Conservation (phyloP, 2,329 filamentous ascomycete genomes). For the Cryphonectria japonica region DNA sequence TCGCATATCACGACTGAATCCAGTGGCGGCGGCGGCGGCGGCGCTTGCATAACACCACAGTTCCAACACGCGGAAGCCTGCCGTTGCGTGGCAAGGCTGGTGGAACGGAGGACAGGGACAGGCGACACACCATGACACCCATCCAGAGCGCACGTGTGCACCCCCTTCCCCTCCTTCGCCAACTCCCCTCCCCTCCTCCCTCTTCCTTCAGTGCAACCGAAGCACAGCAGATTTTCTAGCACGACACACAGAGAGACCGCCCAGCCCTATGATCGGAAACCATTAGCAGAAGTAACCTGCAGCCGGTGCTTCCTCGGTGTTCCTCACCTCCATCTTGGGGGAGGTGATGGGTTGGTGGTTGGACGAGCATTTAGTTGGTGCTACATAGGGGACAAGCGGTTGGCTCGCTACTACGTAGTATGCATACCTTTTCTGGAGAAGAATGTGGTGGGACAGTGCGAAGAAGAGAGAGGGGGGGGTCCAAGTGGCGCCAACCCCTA, state of each 20-base stretch:
- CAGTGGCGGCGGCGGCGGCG: neutral
- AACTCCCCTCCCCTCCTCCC: constrained; percentile 22
- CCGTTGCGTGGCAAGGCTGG: constrained; percentile 9
- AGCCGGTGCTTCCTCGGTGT: constrained; percentile 25
- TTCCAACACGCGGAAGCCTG: neutral
- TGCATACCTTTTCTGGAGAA: neutral
- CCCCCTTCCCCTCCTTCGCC: constrained; percentile 21
- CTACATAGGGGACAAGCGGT: neutral
- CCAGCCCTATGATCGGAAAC: constrained; percentile 20
- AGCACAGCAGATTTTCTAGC: constrained; percentile 4
- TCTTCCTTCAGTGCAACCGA: constrained; percentile 5
- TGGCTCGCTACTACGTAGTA: neutral
- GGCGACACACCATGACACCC: neutral
- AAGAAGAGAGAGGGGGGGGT: neutral
- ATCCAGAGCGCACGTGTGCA: neutral
- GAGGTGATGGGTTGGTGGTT: constrained; percentile 16
- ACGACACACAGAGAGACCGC: neutral
- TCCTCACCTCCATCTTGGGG: constrained; percentile 1
- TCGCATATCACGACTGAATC: neutral
- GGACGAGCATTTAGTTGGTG: neutral
- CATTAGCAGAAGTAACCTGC: neutral
- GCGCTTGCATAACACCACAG: neutral
- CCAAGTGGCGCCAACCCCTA: neutral
- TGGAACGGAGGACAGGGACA: neutral
- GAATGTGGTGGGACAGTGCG: constrained; percentile 1